Conservation (phyloP, 106 monocot species). For the Vanilla planifolia region DNA sequence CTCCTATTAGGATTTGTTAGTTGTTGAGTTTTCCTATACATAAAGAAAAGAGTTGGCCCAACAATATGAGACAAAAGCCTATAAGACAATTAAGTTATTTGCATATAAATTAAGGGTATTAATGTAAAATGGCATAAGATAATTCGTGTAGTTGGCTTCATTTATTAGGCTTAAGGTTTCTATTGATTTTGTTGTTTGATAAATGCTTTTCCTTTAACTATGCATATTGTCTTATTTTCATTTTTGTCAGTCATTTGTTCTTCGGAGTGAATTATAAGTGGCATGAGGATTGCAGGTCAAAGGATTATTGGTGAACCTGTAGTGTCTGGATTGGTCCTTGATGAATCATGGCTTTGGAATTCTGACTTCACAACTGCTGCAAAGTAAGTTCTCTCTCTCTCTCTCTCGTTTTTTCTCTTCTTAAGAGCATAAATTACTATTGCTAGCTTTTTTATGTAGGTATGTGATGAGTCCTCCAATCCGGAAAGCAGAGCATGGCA, state of each 20-base stretch:
- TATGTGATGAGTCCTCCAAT: conserved; percentile 99
- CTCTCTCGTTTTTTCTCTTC: neutral
- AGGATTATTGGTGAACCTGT: conserved; percentile 97
- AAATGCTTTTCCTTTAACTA: too few species aligned
- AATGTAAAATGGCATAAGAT: too few species aligned
- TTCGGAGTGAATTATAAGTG: neutral
- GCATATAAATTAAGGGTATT: too few species aligned
- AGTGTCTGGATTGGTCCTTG: conserved; percentile 85
- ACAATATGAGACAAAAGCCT: too few species aligned
- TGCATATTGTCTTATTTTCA: too few species aligned
- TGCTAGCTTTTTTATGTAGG: conserved; percentile 26
- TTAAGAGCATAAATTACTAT: neutral
- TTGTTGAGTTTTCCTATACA: too few species aligned
- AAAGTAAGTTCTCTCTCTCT: conserved; percentile 36
- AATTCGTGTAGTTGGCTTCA: too few species aligned
- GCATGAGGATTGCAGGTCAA: conserved; percentile 51
- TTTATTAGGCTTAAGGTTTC: too few species aligned
- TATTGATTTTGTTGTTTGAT: too few species aligned
- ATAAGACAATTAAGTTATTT: too few species aligned
- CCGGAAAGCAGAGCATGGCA: conserved; percentile 71
- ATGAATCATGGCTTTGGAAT: conserved; percentile 94
- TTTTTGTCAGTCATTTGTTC: neutral
- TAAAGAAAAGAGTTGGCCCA: too few species aligned
- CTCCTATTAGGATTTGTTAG: too few species aligned
- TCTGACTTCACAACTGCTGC: conserved; percentile 86